Percentiles rank a stretch among this genome's conserved stretches.
These are phyloP conservation scores for Penicillium freii DNA, from an alignment of 2,329 filamentous ascomycete species.

Conservation along the genomic window DNA sequence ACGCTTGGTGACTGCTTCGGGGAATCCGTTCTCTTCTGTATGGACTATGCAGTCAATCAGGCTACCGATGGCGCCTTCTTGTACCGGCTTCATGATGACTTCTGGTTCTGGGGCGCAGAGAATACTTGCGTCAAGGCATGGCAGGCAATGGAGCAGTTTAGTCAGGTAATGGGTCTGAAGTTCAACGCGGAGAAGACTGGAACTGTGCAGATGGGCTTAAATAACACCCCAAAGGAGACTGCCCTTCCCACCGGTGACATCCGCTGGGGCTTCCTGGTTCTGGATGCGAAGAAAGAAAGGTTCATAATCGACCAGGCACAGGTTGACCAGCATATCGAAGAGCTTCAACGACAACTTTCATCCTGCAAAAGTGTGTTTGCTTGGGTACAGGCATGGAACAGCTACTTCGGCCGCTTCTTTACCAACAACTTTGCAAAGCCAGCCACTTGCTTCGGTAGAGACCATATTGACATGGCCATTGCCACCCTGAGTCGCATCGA, in stretches of 20 bases:
- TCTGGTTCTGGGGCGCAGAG: constrained; percentile 66
- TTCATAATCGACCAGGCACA: constrained; percentile 61
- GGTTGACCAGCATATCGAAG: constrained; percentile 59
- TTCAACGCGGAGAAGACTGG: constrained; percentile 61
- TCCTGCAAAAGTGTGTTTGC: constrained; percentile 56
- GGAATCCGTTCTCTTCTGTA: constrained; percentile 61
- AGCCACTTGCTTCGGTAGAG: constrained; percentile 54
- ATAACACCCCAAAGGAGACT: constrained; percentile 6
- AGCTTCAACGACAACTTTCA: constrained; percentile 58
- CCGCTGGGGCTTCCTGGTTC: constrained; percentile 59
- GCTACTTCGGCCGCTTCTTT: constrained; percentile 58
- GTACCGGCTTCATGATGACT: constrained; percentile 63
- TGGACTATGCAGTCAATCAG: constrained; percentile 64
- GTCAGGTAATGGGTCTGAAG: constrained; percentile 54
- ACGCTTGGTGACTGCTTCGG: constrained; percentile 59
- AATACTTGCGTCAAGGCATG: constrained; percentile 57
- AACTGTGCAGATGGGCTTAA: constrained; percentile 43
- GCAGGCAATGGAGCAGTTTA: constrained; percentile 57
- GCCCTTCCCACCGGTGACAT: constrained; percentile 54
- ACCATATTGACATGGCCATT: constrained; percentile 57
- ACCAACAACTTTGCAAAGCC: constrained; percentile 57
- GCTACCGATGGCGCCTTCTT: constrained; percentile 54
- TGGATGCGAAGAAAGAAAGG: constrained; percentile 53
- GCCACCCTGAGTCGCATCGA: constrained; percentile 55
- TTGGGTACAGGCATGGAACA: constrained; percentile 62